A percentile compares a stretch with the other conserved stretches of the same genome.
phyloP scores from a whole-genome alignment of 1,139 yeast genomes.

The Zygoascus sp. region DNA sequence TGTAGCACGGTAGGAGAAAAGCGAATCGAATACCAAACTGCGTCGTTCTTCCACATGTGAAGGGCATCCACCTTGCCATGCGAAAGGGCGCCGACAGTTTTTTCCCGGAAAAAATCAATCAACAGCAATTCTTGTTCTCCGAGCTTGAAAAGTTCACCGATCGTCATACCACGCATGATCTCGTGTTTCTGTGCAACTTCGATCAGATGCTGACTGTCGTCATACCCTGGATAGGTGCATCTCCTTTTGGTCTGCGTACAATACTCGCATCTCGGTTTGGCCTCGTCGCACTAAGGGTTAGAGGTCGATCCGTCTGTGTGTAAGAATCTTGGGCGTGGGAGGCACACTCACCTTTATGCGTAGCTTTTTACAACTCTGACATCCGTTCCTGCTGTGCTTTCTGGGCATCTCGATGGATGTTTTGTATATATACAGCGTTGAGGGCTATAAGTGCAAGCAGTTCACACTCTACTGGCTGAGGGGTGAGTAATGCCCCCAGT shows the following conservation, averaged over 20 bases:
- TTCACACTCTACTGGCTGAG: no score
- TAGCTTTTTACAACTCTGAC: slow-evolving; percentile 7
- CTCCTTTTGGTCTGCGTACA: slow-evolving; percentile 5
- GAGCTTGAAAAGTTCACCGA: slow-evolving; percentile 4
- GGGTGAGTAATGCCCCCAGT: no score
- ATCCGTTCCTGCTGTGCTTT: slow-evolving; percentile 8
- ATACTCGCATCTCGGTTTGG: slow-evolving; percentile 8
- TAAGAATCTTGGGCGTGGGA: neutral
- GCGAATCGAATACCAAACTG: slow-evolving; percentile 4
- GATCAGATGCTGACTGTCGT: neutral
- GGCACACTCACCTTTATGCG: slow-evolving; percentile 3
- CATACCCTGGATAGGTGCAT: slow-evolving; percentile 7
- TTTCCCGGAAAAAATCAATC: slow-evolving; percentile 6
- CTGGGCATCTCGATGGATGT: slow-evolving; percentile 4
- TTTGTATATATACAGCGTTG: no score
- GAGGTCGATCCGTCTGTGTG: neutral
- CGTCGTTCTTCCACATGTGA: slow-evolving; percentile 10
- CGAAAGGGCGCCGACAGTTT: neutral
- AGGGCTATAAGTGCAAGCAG: no score
- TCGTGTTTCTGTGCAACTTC: neutral
- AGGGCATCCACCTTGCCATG: slow-evolving; percentile 2
- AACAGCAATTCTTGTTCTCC: neutral
- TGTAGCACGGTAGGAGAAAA: slow-evolving; percentile 8
- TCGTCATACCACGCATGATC: slow-evolving; percentile 4
- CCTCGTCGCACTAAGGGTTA: slow-evolving; percentile 4